Evolutionary conservation across 805 yeast species (phyloP), one percentile per base, ranked within the genome.

Genomic region (Yueomyces sp.): DNA sequence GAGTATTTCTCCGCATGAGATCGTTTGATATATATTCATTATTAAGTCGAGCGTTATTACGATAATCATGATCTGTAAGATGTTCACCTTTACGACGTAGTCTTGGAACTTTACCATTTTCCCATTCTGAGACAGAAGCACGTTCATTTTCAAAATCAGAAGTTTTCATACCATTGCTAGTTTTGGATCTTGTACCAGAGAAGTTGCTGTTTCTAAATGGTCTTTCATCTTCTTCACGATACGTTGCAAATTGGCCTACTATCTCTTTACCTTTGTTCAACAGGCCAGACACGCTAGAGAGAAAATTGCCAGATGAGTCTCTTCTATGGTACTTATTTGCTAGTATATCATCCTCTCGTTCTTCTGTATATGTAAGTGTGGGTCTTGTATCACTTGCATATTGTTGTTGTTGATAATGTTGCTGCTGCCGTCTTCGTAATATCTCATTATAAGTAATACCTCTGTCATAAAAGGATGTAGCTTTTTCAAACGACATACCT

Each of bases 241-340:
- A 52, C 4, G 49, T 46, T 3, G 54, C 48, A 26, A 51, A 42
- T 36, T 54, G 53, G 42, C 57, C 59, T 29, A 64, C 49, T 30
- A 58, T 47, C 11, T 55, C 51, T 38, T 61, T 63, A 6, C 68
- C 62, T 45, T 53, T 62, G 42, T 49, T 55, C 26, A 63, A 45
- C 28, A 63, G 41, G 30, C 50, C 49, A 2, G 59, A 46, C 1
- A 64, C 65, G 44, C 54, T 45, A 5, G 57, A 47, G 29, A 58
- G 50, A 2, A 60, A 39, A 9, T 6, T 6, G 9, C 9, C 6
- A 9, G 33, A 30, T 30, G 33, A 6, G 9, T 30, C 33, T 28
- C 37, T 19, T 12, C 29, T 19, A 33, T 28, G 32, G 31, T 31
- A 40, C 5, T 31, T 41, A 32, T 44, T 42, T 12, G 39, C 46